Evolutionary conservation across 768 basidiomycete genomes (phyloP).

Genomic region (Asterophora parasitica): DNA sequence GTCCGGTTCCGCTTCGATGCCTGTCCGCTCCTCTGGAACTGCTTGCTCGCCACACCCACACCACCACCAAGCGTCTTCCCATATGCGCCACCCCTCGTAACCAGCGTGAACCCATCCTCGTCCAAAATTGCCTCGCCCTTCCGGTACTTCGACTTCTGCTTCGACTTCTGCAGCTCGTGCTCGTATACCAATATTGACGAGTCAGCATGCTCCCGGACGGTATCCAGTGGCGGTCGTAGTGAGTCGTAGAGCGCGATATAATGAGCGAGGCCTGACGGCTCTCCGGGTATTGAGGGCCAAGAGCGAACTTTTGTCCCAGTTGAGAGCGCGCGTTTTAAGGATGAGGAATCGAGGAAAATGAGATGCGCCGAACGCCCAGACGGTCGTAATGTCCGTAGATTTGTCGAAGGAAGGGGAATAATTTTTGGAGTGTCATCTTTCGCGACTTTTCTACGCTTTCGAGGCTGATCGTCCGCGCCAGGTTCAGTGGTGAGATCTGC

Average conservation of each 20-base stretch:
- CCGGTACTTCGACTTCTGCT: slow-evolving; percentile 59
- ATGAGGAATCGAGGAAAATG: slow-evolving; percentile 63
- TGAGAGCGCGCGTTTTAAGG: slow-evolving; percentile 61
- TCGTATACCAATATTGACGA: slow-evolving; percentile 75
- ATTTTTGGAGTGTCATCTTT: slow-evolving; percentile 45
- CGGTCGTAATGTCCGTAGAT: slow-evolving; percentile 52
- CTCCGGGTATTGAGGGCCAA: slow-evolving; percentile 57
- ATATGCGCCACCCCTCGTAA: slow-evolving; percentile 88
- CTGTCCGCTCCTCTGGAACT: slow-evolving; percentile 59
- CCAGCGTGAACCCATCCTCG: slow-evolving; percentile 92
- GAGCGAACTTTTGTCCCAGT: slow-evolving; percentile 46
- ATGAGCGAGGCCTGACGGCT: slow-evolving; percentile 67
- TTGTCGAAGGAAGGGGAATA: slow-evolving; percentile 50
- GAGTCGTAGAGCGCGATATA: slow-evolving; percentile 61
- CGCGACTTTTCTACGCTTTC: slow-evolving; percentile 37
- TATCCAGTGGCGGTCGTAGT: slow-evolving; percentile 70
- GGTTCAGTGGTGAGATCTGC: slow-evolving; percentile 24
- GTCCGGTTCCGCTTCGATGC: slow-evolving; percentile 36
- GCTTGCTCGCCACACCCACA: slow-evolving; percentile 56
- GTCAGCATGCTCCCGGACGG: slow-evolving; percentile 76
- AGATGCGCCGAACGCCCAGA: slow-evolving; percentile 72
- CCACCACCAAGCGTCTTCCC: slow-evolving; percentile 87
- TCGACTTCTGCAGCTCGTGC: slow-evolving; percentile 56
- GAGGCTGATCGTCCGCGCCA: slow-evolving; percentile 30
- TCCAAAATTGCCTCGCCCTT: slow-evolving; percentile 90